Evolutionary conservation across 345 rosid species (phyloP).

Genomic region (Erucastrum elatum): DNA sequence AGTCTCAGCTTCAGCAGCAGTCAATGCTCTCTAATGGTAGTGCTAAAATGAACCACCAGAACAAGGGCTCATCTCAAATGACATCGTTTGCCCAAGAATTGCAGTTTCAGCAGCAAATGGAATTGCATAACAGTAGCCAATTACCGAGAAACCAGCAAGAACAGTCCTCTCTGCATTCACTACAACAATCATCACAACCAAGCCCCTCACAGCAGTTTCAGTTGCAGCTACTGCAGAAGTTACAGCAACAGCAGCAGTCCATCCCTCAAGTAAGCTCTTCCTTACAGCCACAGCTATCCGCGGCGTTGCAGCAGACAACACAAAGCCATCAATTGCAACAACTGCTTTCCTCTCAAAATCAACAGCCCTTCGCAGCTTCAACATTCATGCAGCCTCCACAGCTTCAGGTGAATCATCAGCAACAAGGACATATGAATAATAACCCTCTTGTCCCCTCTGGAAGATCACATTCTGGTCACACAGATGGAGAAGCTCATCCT

Average conservation of each 20-base stretch:
- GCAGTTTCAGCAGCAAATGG: constrained; percentile 65
- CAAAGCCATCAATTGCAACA: constrained; percentile 63
- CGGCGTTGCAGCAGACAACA: constrained; percentile 60
- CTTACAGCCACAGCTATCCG: constrained; percentile 59
- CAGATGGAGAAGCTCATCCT: constrained; percentile 90
- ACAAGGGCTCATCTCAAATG: constrained; percentile 54
- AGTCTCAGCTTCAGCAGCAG: constrained; percentile 50
- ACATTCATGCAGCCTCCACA: constrained; percentile 61
- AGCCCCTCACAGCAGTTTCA: constrained; percentile 79
- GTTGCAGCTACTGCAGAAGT: constrained; percentile 67
- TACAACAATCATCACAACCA: constrained; percentile 59
- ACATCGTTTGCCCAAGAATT: constrained; percentile 62
- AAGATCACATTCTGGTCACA: constrained; percentile 66
- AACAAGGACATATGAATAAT: constrained; percentile 56
- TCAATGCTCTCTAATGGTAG: constrained; percentile 49
- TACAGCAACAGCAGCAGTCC: constrained; percentile 66
- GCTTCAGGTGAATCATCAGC: constrained; percentile 48
- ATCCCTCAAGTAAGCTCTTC: constrained; percentile 54
- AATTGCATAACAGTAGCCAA: constrained; percentile 53
- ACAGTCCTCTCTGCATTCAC: constrained; percentile 54
- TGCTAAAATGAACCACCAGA: constrained; percentile 46
- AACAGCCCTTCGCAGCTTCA: constrained; percentile 54
- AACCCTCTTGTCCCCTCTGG: constrained; percentile 39
- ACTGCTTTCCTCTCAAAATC: constrained; percentile 56
- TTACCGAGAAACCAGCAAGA: constrained; percentile 64